Conservation (phyloP, 495 filamentous ascomycete genomes). For the Apiosordaria backusii region DNA sequence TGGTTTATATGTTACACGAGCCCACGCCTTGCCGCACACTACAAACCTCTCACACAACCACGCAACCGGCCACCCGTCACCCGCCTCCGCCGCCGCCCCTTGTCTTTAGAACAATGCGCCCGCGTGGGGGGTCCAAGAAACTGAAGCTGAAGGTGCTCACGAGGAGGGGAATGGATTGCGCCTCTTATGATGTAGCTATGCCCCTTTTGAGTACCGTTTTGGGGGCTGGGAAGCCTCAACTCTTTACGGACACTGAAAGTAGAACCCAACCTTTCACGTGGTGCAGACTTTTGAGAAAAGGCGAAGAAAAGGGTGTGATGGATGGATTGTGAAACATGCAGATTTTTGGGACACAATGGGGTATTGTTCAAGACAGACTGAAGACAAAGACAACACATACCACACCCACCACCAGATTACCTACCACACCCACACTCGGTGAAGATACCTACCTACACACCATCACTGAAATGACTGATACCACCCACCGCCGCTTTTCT, state of each 20-base stretch:
- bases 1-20: background rate
- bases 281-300: background rate
- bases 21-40: conserved; percentile 1
- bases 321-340: background rate
- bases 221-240: too few species aligned
- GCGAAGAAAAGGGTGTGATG: background rate
- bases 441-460: background rate
- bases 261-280: background rate
- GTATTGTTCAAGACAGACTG: background rate
- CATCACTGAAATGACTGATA: background rate
- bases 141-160: background rate
- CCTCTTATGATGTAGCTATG: background rate
- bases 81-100: background rate
- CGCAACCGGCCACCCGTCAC: background rate
- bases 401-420: background rate
- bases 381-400: background rate
- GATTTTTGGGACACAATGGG: background rate
- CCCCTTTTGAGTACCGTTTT: background rate
- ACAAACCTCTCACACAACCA: background rate
- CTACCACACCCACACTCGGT: background rate
- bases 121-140: background rate
- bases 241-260: background rate
- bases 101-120: background rate
- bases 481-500: background rate
- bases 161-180: background rate